Evolutionary conservation across 768 basidiomycete genomes (phyloP).

Genomic region (Lentinula sp.): DNA sequence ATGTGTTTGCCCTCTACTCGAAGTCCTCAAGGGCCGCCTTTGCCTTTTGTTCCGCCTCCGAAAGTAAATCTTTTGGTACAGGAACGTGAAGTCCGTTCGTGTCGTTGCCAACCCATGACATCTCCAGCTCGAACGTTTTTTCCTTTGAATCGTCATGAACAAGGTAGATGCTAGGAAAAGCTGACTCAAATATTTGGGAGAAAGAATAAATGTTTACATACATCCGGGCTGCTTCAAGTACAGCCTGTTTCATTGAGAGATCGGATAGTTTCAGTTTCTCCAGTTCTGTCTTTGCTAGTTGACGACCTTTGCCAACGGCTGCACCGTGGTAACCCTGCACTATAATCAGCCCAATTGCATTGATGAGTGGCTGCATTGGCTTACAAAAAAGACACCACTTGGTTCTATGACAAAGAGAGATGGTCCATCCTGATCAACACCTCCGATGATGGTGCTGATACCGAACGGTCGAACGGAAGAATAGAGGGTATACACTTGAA

Average conservation of each 20-base stretch:
- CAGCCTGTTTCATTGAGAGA: conserved; percentile 77
- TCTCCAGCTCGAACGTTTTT: conserved; percentile 96
- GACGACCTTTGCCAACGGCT: conserved; percentile 97
- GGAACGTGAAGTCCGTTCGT: conserved; percentile 72
- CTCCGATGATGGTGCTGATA: conserved; percentile 86
- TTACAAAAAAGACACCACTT: conserved; percentile 84
- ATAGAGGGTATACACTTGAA: conserved; percentile 95
- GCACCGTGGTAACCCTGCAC: conserved; percentile 88
- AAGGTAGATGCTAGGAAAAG: conserved; percentile 72
- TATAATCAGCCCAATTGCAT: not conserved
- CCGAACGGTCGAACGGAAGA: conserved; percentile 98
- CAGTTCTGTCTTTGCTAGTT: conserved; percentile 95
- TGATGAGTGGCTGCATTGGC: conserved; percentile 19
- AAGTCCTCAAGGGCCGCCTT: conserved; percentile 77
- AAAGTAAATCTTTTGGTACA: conserved; percentile 79
- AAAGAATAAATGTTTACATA: conserved; percentile 30
- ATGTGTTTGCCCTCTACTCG: conserved; percentile 19
- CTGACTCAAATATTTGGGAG: conserved; percentile 2
- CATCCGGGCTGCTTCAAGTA: conserved; percentile 94
- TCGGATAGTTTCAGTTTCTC: conserved; percentile 91
- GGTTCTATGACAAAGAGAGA: conserved; percentile 89
- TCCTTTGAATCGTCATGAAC: conserved; percentile 98
- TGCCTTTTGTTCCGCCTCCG: conserved; percentile 83
- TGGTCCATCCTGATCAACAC: conserved; percentile 85
- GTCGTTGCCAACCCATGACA: conserved; percentile 93